Conservation (phyloP, 176 grass and related monocot species). For the Secale cereale region DNA sequence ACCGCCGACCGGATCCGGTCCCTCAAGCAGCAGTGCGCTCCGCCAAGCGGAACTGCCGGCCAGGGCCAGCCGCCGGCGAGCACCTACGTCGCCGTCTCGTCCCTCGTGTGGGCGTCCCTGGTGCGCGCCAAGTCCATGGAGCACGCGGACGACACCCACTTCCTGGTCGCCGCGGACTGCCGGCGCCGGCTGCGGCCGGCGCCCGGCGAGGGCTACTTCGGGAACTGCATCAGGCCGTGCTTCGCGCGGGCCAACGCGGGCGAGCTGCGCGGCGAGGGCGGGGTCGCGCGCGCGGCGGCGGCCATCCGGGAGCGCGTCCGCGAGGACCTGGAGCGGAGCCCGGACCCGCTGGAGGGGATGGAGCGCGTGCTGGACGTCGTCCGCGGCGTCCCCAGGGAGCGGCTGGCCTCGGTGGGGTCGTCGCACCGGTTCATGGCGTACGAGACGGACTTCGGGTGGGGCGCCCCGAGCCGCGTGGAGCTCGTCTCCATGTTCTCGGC, state of each 20-base stretch:
- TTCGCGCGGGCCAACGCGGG: background rate
- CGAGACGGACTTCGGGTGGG: slow-evolving; percentile 39
- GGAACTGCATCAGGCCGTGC: slow-evolving; percentile 40
- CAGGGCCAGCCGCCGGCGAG: background rate
- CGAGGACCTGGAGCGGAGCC: background rate
- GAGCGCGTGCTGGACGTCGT: background rate
- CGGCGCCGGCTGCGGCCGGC: slow-evolving; percentile 28
- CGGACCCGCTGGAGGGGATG: background rate
- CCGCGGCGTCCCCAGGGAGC: background rate
- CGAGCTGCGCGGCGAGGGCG: slow-evolving; percentile 11
- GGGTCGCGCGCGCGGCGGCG: background rate
- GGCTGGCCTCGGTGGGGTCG: background rate
- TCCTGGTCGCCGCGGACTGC: slow-evolving; percentile 28
- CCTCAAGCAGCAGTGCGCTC: slow-evolving; percentile 1
- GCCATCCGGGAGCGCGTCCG: background rate
- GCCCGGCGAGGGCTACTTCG: slow-evolving; percentile 26
- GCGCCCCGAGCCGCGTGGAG: slow-evolving; percentile 32
- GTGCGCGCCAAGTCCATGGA: background rate
- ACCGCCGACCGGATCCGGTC: background rate
- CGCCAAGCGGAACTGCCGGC: background rate
- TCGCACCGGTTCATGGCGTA: slow-evolving; percentile 38
- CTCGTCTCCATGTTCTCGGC: slow-evolving; percentile 12
- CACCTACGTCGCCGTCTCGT: slow-evolving; percentile 30
- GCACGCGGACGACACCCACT: background rate
- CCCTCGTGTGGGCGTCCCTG: slow-evolving; percentile 25